Evolutionary conservation across 371 early-diverging fungal genomes (phyloP).

Genomic region (Choanephora cucurbitarum): DNA sequence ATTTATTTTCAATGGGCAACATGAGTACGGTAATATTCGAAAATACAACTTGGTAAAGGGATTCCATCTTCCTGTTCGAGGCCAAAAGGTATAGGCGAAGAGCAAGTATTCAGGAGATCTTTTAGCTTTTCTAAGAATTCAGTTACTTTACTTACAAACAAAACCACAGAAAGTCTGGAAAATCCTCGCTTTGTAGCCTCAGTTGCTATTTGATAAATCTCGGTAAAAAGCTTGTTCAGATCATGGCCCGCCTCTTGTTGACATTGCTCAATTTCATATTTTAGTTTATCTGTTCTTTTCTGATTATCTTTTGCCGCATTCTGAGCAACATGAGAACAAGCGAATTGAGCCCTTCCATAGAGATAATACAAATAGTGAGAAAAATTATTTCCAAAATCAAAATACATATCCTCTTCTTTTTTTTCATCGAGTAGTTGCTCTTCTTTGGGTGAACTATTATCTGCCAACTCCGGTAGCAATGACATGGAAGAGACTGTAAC

Average conservation of each 20-base stretch:
- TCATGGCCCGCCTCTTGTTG: not conserved
- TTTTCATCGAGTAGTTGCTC: no score
- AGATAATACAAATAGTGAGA: constrained; percentile 18
- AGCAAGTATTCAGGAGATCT: not conserved
- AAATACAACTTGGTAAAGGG: not conserved
- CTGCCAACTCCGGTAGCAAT: no score
- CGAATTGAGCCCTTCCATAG: constrained; percentile 9
- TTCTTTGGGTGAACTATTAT: no score
- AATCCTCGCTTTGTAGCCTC: not conserved
- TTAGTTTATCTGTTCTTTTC: not conserved
- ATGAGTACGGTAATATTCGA: not conserved
- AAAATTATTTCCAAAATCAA: constrained; percentile 13
- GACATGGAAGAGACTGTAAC: not conserved
- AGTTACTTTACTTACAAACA: not conserved
- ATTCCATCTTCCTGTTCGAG: not conserved
- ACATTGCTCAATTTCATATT: not conserved
- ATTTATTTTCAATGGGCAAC: no score
- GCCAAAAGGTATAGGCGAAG: not conserved
- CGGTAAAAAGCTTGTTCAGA: not conserved
- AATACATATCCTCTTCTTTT: not conserved
- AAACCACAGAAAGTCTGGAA: not conserved
- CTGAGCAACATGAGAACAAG: not conserved
- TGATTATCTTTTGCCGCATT: not conserved
- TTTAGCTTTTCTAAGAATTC: not conserved
- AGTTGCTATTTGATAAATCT: not conserved